Base-by-base conservation (phyloP, 345 rosid species). In the Cardamine resedifolia region DNA sequence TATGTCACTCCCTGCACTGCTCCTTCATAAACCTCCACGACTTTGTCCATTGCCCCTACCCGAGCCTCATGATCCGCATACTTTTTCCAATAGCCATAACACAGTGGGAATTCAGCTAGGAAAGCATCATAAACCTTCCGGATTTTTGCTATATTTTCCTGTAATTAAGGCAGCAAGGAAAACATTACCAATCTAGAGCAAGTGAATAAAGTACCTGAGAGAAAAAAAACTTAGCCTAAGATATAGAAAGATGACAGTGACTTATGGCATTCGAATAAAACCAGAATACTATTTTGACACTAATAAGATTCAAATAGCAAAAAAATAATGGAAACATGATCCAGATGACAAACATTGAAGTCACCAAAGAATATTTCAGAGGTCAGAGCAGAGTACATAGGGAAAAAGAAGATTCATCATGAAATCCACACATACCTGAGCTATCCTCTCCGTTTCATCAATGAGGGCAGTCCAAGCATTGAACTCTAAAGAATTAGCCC, bases 51-150 rank as follows among this genome's bases (percentile, higher is more conserved):
- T 41, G 89, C 89, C 49, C 96, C 92, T 62, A 84, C 80, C 4
- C 90, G 86, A 36, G 94, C 94, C 81, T 96, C 99, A 66, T 92
- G 97, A 83, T 96, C 97, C 9, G 97, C 97, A 73, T 90, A 96
- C 83, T 91, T 95, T 84, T 95, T 91, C 99, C 99, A 95, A 64
- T 91, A 95, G 70, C 99, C 99, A 87, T 90, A 96, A 75, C 99
- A 96, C 76, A 92, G 66, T 44, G 97, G 99, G 52, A 90, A 96
- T 77, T 96, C 99, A 34, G 88, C 95, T 68, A 96, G 79, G 82
- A 95, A 95, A 28, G 88, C 84, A 84, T 91, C 98, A 78, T 95
- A 95, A 5, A 91, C 96, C 77, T 84, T 86, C 62, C 81, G 83
- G 44, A 95, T 95, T 80, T 91, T 95, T 73, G 83, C 38, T 64